Base-by-base conservation (phyloP, 371 early-diverging fungal species). In the Mortierella sp. region DNA sequence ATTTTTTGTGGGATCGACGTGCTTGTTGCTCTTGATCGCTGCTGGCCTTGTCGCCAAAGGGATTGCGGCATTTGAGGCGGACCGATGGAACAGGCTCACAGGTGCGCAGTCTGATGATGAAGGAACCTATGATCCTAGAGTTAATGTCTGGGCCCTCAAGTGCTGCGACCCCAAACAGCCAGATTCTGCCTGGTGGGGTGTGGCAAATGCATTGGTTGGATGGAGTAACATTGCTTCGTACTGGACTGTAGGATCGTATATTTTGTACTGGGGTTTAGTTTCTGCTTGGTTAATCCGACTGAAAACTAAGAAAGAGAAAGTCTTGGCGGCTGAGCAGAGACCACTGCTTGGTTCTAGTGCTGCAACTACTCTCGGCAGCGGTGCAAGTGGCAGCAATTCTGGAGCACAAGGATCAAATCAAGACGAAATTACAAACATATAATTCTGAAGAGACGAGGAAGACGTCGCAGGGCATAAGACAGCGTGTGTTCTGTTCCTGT, bases 1-100 rank as follows among this genome's bases (percentile, higher is more conserved):
- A 80, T 95, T 95, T 85, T 95, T 95, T 70, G 86, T 91, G 26
- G 73, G 84, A n/a, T 91, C 93, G 17, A 91, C 95, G 0, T 85
- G 88, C 51, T 65, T 95, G 37, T 82, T 96, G 31, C 88, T 94
- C 47, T 79, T 96, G 31, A 88, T 96, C 35, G 91, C 93, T 54
- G 93, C 93, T 32, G 96, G 95, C n/a, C 85, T 91, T 70, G 79
- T 93, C 54, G 86, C 90, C 28, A 85, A 80, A 42, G 85, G 89
- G 0, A 84, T 89, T 76, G 85, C 59, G 0, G 81, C 72, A 1
- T 80, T 80, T 32, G 81, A 80, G 42, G 56, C 77, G 1, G 70
- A 82, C 28, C 56, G 28, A 13, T 82, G 82, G 82, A 63, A 51
- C 35, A 28, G 68, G 26, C 76, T 85, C 82, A 88, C 86, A 31